phyloP scores from a whole-genome alignment of 331 rosid genomes.

The Prunus yedoensis region DNA sequence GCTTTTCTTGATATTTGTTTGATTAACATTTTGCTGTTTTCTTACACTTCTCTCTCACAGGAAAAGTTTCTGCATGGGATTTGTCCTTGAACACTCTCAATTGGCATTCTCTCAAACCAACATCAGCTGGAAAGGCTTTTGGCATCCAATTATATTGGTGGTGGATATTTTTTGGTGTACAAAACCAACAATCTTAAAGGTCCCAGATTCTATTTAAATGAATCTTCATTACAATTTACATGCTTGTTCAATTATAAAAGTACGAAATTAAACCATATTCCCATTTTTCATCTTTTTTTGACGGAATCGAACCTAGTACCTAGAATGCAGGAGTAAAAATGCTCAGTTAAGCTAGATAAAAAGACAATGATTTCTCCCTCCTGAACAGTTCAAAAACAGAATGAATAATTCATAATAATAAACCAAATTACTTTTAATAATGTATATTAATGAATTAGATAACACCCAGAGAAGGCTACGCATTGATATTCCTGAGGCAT shows the following conservation, averaged over 20 bases:
- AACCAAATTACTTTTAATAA: no score
- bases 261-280: background rate
- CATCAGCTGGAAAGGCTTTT: conserved; percentile 65
- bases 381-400: no score
- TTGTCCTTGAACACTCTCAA: conserved; percentile 48
- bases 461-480: no score
- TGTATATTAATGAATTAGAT: no score
- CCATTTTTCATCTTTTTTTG: background rate
- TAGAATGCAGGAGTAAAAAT: no score
- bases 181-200: conserved; percentile 30
- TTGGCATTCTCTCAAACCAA: conserved; percentile 75
- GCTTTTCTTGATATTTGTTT: background rate
- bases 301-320: no score
- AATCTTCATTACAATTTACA: background rate
- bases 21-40: background rate
- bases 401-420: no score
- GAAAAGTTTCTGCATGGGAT: conserved; percentile 52
- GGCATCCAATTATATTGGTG: conserved; percentile 58
- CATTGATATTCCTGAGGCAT: no score
- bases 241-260: background rate
- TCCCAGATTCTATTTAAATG: no score
- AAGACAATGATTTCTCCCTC: no score
- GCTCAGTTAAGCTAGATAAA: no score
- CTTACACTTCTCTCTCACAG: conserved; percentile 37
- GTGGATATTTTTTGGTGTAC: conserved; percentile 60